Evolutionary conservation across 441 rosid genomes (phyloP).

Genomic region (Adansonia rubrostipa): DNA sequence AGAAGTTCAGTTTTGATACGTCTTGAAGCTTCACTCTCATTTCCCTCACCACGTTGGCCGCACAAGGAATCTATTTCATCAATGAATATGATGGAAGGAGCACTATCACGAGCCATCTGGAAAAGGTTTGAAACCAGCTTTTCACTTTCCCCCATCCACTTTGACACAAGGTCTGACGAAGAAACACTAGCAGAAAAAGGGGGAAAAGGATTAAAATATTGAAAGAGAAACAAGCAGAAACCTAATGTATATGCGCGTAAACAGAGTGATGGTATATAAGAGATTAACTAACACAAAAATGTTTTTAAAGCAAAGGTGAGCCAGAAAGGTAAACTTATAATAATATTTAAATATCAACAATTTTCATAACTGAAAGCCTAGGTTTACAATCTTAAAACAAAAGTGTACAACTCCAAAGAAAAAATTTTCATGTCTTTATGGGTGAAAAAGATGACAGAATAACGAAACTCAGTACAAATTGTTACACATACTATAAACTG

Average conservation of each 20-base stretch:
- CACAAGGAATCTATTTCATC: constrained; percentile 99
- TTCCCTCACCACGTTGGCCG: constrained; percentile 98
- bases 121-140: constrained; percentile 97
- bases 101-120: constrained; percentile 98
- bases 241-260: not conserved
- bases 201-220: constrained; percentile 21
- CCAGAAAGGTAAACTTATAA: not conserved
- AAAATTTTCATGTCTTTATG: not conserved
- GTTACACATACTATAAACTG: not conserved
- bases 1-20: constrained; percentile 99
- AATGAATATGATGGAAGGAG: constrained; percentile 92
- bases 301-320: not conserved
- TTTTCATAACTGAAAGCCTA: not conserved
- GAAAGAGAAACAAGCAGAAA: not conserved
- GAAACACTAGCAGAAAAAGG: constrained; percentile 62
- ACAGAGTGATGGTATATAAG: not conserved
- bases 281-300: not conserved
- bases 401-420: not conserved
- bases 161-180: constrained; percentile 97
- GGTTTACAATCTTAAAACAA: not conserved
- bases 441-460: not conserved
- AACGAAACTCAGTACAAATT: not conserved
- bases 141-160: constrained; percentile 99
- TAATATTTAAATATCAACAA: not conserved
- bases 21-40: constrained; percentile 99